These are phyloP conservation scores for Mycena indigotica DNA, from an alignment of 768 basidiomycete genomes.

Conservation along the genomic window DNA sequence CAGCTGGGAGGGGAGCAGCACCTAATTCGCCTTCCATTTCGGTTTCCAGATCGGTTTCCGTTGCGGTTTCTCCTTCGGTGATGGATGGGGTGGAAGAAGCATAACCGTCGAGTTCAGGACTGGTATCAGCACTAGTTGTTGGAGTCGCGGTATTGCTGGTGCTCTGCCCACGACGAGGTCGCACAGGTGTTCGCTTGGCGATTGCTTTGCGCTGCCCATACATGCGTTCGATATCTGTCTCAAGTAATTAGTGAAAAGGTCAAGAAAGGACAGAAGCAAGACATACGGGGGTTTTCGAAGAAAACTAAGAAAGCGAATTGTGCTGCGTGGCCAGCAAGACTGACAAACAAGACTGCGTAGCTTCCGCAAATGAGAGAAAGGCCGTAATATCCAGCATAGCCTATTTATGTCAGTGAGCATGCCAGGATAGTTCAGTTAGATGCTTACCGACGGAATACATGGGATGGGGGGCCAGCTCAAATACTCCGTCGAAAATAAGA, in stretches of 20 bases:
- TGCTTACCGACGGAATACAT: slow-evolving; percentile 87
- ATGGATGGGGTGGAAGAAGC: slow-evolving; percentile 57
- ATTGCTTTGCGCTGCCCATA: slow-evolving; percentile 93
- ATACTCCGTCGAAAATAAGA: slow-evolving; percentile 96
- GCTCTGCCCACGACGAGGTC: slow-evolving; percentile 26
- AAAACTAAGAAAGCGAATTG: slow-evolving; percentile 95
- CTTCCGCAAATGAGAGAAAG: slow-evolving; percentile 88
- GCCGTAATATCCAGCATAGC: slow-evolving; percentile 98
- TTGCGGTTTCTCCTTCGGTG: slow-evolving; percentile 74
- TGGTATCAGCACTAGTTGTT: slow-evolving; percentile 21
- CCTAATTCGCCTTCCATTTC: slow-evolving; percentile 49
- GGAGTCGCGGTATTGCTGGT: slow-evolving; percentile 20
- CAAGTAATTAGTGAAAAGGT: slow-evolving; percentile 5
- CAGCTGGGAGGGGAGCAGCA: background rate
- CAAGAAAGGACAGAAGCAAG: background rate
- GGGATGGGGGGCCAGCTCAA: slow-evolving; percentile 89
- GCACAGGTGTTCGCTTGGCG: slow-evolving; percentile 75
- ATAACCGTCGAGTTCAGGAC: slow-evolving; percentile 29
- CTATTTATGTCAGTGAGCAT: slow-evolving; percentile 42
- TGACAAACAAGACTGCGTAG: slow-evolving; percentile 89
- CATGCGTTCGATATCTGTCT: slow-evolving; percentile 88
- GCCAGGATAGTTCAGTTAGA: no score
- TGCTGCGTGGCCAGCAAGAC: slow-evolving; percentile 90
- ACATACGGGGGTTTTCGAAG: slow-evolving; percentile 96
- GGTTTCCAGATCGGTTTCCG: slow-evolving; percentile 69